Evolutionary conservation across 2,329 filamentous ascomycete genomes (phyloP).

Genomic region (Alternaria sp.): DNA sequence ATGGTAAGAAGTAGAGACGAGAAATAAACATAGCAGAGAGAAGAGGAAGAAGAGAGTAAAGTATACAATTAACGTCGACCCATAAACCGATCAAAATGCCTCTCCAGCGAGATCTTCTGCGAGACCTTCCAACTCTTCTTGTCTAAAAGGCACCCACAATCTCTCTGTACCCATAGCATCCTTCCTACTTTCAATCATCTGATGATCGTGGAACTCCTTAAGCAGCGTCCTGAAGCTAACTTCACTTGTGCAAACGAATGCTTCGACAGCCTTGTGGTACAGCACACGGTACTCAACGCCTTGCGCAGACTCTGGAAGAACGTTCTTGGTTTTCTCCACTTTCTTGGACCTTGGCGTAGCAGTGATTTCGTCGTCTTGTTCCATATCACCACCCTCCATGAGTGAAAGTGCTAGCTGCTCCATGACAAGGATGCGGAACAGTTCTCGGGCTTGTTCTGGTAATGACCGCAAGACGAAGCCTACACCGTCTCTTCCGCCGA

Average conservation of each 20-base stretch:
- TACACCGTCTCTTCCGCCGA: slow-evolving; percentile 90
- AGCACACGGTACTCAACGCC: slow-evolving; percentile 90
- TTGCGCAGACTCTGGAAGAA: slow-evolving; percentile 51
- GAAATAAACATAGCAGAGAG: neutral
- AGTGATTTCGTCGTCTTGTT: slow-evolving; percentile 32
- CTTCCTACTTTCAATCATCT: slow-evolving; percentile 91
- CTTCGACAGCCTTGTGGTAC: slow-evolving; percentile 95
- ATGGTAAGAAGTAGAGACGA: too few relatives aligned
- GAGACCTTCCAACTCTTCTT: slow-evolving; percentile 86
- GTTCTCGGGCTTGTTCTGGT: slow-evolving; percentile 87
- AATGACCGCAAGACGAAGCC: slow-evolving; percentile 89
- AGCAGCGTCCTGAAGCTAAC: slow-evolving; percentile 93
- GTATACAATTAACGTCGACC: neutral
- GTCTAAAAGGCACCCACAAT: slow-evolving; percentile 83
- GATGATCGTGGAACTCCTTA: slow-evolving; percentile 98
- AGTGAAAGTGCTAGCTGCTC: slow-evolving; percentile 78
- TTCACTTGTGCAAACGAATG: slow-evolving; percentile 96
- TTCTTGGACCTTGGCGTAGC: slow-evolving; percentile 36
- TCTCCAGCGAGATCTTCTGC: slow-evolving; percentile 75
- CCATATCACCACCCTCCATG: slow-evolving; percentile 55
- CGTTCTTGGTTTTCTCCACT: slow-evolving; percentile 34
- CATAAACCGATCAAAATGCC: slow-evolving; percentile 27
- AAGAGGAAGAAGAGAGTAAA: neutral
- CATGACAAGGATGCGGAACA: slow-evolving; percentile 85
- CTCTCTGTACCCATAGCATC: slow-evolving; percentile 87